Evolutionary conservation across 108 stramenopile genomes (phyloP).

Genomic region (Craspedostauros australis): DNA sequence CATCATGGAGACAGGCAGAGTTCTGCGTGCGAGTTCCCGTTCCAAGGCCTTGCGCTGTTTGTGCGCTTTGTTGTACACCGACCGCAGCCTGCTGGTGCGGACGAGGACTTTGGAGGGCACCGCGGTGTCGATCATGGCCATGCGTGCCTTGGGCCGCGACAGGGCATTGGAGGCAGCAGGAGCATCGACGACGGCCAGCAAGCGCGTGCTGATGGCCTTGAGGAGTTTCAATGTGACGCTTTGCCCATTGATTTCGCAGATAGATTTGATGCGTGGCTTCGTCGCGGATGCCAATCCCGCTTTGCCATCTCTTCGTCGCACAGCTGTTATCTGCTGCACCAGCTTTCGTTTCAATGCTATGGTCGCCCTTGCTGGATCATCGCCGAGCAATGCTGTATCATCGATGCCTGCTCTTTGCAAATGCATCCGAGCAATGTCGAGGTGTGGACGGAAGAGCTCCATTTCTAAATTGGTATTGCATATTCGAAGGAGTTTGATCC

Average conservation of each 20-base stretch:
- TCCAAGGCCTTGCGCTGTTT: slow-evolving; percentile 33
- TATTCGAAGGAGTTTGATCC: too few species aligned
- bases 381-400: too few species aligned
- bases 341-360: too few species aligned
- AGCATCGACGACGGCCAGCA: slow-evolving; percentile 69
- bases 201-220: slow-evolving; percentile 37
- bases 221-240: slow-evolving; percentile 51
- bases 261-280: slow-evolving; percentile 49
- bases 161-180: slow-evolving; percentile 55
- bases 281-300: neutral
- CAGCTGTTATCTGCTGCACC: too few species aligned
- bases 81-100: slow-evolving; percentile 15
- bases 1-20: slow-evolving; percentile 38
- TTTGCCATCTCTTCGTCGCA: too few species aligned
- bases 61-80: slow-evolving; percentile 29
- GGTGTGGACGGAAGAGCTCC: too few species aligned
- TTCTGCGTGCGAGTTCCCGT: slow-evolving; percentile 34
- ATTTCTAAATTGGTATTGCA: too few species aligned
- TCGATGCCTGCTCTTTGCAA: too few species aligned
- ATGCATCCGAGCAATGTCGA: too few species aligned
- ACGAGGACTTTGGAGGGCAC: slow-evolving; percentile 24
- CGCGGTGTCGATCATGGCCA: slow-evolving; percentile 64
- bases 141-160: slow-evolving; percentile 27
- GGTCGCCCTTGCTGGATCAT: too few species aligned
- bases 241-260: slow-evolving; percentile 55